Evolutionary conservation across 192 early-diverging fungal genomes (phyloP), one percentile per base, ranked within the genome.

Genomic region (Phlyctochytrium arcticum): DNA sequence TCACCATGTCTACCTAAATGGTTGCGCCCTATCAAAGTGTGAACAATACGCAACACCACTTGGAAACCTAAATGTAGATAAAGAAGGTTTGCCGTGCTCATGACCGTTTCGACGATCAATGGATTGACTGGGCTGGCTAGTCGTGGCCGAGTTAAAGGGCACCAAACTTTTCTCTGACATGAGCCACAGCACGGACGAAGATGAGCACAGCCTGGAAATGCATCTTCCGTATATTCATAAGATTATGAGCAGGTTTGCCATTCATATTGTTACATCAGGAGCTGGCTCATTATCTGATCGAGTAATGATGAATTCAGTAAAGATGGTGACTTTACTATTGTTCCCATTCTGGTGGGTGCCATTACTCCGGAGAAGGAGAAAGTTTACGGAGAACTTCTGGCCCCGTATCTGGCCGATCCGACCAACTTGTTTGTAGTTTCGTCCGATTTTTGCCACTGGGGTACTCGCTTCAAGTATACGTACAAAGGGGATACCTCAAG

Each of bases 401-500:
- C 88, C 7, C 80, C 79, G 5, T 95, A 95, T 65, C 72, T 98
- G 17, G 66, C 70, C 8, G 73, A 89, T 53, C 73, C 83, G 7
- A 60, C 80, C 44, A 91, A 85, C 54, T 70, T 96, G 8, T 95
- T 98, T 82, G 81, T 98, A 21, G 79, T 98, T n/a, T 98, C 96
- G 31, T 90, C 88, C 1, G 96, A 98, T 67, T 98, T 98, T 69
- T 97, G 96, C 73, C 96, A 98, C 72, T 98, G 93, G 88, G 96
- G 96, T 10, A 68, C 69, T 24, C 89, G 95, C 15, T 98, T 98
- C 72, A 44, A 67, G 34, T 97, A 90, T 77, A 92, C 86, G 1
- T 86, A 83, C 68, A 88, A 90, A 23, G 61, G 33, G 9, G n/a
- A 48, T 30, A 15, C 19, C 9, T n/a, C n/a, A n/a, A n/a, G n/a